A percentile compares a stretch with the other conserved stretches of the same genome.
Conservation (phyloP, 1,284 basidiomycete species). For the Apiotrichum montevideense region DNA sequence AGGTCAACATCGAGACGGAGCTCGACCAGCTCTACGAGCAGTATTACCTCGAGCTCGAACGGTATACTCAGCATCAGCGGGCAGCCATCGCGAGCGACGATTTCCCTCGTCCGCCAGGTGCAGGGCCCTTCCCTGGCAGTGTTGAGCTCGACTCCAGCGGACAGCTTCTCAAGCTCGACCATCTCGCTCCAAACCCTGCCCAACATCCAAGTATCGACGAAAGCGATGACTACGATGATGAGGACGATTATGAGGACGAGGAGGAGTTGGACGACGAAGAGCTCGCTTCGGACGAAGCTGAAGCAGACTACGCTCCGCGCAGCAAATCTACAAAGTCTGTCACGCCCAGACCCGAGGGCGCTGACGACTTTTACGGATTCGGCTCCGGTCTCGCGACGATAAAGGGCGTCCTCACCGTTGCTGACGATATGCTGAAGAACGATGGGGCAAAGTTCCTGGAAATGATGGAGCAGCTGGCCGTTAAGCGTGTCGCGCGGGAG, state of each 20-base stretch:
- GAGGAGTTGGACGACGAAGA: slow-evolving; percentile 55
- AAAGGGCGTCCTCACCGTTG: slow-evolving; percentile 95
- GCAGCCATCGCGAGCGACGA: slow-evolving; percentile 79
- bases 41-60: slow-evolving; percentile 99
- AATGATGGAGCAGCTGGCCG: slow-evolving; percentile 99
- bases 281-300: slow-evolving; percentile 60
- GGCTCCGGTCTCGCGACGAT: slow-evolving; percentile 74
- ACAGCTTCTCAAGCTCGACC: slow-evolving; percentile 63
- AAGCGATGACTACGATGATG: slow-evolving; percentile 42
- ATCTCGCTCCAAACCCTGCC: slow-evolving; percentile 49
- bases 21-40: slow-evolving; percentile 98
- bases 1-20: slow-evolving; percentile 98
- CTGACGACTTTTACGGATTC: slow-evolving; percentile 68
- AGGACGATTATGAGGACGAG: slow-evolving; percentile 42
- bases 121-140: slow-evolving; percentile 95
- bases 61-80: slow-evolving; percentile 94
- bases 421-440: slow-evolving; percentile 95
- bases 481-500: slow-evolving; percentile 85
- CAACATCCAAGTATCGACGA: slow-evolving; percentile 40
- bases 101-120: slow-evolving; percentile 83
- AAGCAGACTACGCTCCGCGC: slow-evolving; percentile 43
- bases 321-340: slow-evolving; percentile 22
- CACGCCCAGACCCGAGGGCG: slow-evolving; percentile 38
- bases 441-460: slow-evolving; percentile 98
- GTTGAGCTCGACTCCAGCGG: slow-evolving; percentile 92